These are phyloP conservation scores for Emergomyces pasteurianus DNA, from an alignment of 2,329 filamentous ascomycete genomes.

Conservation along the genomic window DNA sequence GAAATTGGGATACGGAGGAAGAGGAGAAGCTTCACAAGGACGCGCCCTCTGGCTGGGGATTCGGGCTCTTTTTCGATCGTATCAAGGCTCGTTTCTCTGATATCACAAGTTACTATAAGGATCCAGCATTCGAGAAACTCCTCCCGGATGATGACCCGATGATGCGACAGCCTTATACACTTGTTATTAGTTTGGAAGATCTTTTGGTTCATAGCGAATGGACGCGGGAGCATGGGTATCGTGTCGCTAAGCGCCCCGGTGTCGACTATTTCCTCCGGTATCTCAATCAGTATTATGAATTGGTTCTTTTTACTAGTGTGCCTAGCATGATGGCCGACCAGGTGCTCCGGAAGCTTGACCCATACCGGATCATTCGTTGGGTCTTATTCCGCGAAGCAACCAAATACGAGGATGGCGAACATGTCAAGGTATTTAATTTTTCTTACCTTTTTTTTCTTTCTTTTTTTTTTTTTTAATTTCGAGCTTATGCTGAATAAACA, in stretches of 20 bases:
- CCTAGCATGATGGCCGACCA: slow-evolving; percentile 76
- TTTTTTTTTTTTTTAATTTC: slow-evolving; percentile 4
- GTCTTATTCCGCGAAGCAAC: slow-evolving; percentile 94
- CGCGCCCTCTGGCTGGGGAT: slow-evolving; percentile 67
- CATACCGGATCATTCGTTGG: slow-evolving; percentile 90
- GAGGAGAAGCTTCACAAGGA: slow-evolving; percentile 59
- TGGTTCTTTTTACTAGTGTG: slow-evolving; percentile 88
- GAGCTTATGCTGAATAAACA: slow-evolving; percentile 8
- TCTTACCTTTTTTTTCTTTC: no score
- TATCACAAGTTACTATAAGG: slow-evolving; percentile 83
- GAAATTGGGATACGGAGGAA: slow-evolving; percentile 69
- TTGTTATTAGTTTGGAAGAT: slow-evolving; percentile 87
- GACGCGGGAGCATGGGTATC: slow-evolving; percentile 88
- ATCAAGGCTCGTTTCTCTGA: slow-evolving; percentile 62
- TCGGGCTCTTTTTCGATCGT: slow-evolving; percentile 67
- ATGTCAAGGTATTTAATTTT: slow-evolving; percentile 63
- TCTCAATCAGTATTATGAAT: slow-evolving; percentile 92
- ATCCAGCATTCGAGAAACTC: slow-evolving; percentile 88
- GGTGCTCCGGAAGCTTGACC: slow-evolving; percentile 84
- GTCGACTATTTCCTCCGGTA: slow-evolving; percentile 97
- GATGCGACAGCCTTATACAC: slow-evolving; percentile 76
- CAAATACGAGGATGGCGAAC: slow-evolving; percentile 88
- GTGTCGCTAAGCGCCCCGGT: slow-evolving; percentile 85
- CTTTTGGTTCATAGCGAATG: slow-evolving; percentile 91
- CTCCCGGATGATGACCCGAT: slow-evolving; percentile 61